Evolutionary conservation across 2,329 filamentous ascomycete genomes (phyloP).

Genomic region (Sphaerulina vaccinii): DNA sequence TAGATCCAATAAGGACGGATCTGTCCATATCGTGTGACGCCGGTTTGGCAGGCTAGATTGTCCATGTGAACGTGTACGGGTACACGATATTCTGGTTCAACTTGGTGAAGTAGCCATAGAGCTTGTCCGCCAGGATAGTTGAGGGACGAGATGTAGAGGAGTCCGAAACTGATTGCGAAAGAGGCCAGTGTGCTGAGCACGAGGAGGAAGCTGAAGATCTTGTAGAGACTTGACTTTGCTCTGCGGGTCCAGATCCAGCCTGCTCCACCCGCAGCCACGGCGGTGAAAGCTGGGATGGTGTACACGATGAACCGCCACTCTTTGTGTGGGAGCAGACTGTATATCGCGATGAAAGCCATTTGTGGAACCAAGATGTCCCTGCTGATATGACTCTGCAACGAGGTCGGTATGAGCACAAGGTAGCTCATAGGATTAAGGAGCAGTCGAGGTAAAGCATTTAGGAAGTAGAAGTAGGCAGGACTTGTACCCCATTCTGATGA

Average conservation of each 20-base stretch:
- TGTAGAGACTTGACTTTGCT: conserved; percentile 60
- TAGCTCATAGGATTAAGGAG: conserved; percentile 74
- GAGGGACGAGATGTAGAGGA: conserved; percentile 77
- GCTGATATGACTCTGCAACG: conserved; percentile 51
- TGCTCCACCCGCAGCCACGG: conserved; percentile 71
- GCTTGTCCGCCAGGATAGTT: conserved; percentile 94
- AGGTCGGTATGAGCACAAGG: conserved; percentile 50
- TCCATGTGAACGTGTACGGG: conserved; percentile 52
- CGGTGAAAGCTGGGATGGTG: conserved; percentile 75
- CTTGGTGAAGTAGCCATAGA: conserved; percentile 49
- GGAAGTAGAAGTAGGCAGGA: conserved; percentile 84
- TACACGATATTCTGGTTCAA: conserved; percentile 18
- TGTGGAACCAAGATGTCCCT: conserved; percentile 63
- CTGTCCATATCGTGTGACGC: conserved; percentile 60
- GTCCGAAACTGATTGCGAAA: conserved; percentile 60
- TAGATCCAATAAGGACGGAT: conserved; percentile 51
- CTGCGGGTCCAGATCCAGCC: conserved; percentile 62
- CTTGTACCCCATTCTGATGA: conserved; percentile 85
- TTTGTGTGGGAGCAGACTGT: conserved; percentile 90
- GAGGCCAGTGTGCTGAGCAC: conserved; percentile 60
- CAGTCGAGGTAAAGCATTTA: conserved; percentile 75
- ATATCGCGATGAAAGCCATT: conserved; percentile 71
- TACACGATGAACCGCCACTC: conserved; percentile 96
- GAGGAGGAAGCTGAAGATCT: conserved; percentile 55
- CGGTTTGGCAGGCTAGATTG: conserved; percentile 63